phyloP scores from a whole-genome alignment of 2,329 filamentous ascomycete species.

The Exophiala xenobiotica region DNA sequence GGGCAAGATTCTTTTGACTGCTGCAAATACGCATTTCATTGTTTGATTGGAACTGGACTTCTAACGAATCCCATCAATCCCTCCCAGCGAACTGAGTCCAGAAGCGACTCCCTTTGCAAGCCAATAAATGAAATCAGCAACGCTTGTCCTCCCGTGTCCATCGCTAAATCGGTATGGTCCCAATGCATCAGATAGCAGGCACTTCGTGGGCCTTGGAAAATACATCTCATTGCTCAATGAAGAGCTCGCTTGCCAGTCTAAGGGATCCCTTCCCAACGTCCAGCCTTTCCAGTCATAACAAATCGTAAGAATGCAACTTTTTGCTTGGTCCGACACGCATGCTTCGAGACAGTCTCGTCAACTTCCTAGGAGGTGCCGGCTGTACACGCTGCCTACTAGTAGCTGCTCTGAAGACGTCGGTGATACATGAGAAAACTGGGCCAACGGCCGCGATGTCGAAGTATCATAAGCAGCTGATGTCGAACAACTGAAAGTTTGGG shows the following conservation, averaged over 20 bases:
- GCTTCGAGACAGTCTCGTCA: neutral
- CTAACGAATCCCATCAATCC: too few relatives aligned
- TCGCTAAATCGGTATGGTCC: too few relatives aligned
- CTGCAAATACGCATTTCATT: too few relatives aligned
- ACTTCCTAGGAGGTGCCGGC: neutral
- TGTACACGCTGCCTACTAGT: too few relatives aligned
- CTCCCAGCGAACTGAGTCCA: too few relatives aligned
- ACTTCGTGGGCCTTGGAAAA: neutral
- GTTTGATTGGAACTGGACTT: too few relatives aligned
- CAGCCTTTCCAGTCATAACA: conserved; percentile 4
- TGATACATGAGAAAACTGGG: neutral
- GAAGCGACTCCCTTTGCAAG: too few relatives aligned
- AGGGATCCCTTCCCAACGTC: conserved; percentile 3
- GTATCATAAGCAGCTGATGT: conserved; percentile 25
- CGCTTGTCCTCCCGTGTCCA: too few relatives aligned
- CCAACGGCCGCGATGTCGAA: neutral
- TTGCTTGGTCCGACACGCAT: neutral
- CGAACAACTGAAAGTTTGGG: conserved; percentile 36
- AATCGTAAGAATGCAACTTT: neutral
- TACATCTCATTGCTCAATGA: neutral
- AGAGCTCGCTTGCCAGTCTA: conserved; percentile 7
- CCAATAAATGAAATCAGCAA: too few relatives aligned
- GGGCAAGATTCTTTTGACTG: too few relatives aligned
- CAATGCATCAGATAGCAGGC: neutral
- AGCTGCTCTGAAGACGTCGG: neutral